Evolutionary conservation across 2,329 filamentous ascomycete genomes (phyloP), one percentile per base, ranked within the genome.

Genomic region (Apiospora malaysiana): DNA sequence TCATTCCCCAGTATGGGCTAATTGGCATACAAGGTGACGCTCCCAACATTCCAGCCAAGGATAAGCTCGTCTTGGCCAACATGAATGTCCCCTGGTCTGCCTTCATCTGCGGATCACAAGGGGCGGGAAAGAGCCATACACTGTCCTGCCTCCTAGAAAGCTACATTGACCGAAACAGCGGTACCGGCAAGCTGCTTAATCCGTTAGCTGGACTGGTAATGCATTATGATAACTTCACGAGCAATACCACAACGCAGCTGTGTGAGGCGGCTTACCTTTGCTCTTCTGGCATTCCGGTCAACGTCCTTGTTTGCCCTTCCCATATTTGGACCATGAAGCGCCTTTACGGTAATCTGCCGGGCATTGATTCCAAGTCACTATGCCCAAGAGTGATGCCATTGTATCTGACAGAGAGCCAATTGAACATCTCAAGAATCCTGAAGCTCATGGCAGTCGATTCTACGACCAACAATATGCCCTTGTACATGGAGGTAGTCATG

Each of bases 61-160:
- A 79, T 59, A 46, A 70, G 2, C 74, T 78, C 9, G 49, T 87
- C 3, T 79, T 85, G 2, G 72, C 84, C 2, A 90, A 90, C 74
- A 84, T 84, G 2, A 85, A 88, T 43, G 81, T 83, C 0, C 88
- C 88, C 0, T 88, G 84, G 77, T 90, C 88, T 0, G 81, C 85
- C 0, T 90, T 90, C 76, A 86, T 91, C n/a, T 91, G 88, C 70
- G 88, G 89, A 1, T 86, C 86, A 1, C 88, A 90, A 74, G 88
- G 88, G 0, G 86, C 84, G 51, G 88, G 89, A 0, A 91, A 90
- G 74, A 87, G 85, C 23, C 86, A 90, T 71, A 89, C 88, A 0
- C 79, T 89, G 1, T 85, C 85, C 0, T 88, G 85, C 73, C 81
- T 91, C 45, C 79, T 90, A 1, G 87, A 76, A 59, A 74, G 71